Percentiles rank a stretch among this genome's conserved stretches.
phyloP scores from a whole-genome alignment of 176 grass and related monocot genomes.

The Eleusine coracana region DNA sequence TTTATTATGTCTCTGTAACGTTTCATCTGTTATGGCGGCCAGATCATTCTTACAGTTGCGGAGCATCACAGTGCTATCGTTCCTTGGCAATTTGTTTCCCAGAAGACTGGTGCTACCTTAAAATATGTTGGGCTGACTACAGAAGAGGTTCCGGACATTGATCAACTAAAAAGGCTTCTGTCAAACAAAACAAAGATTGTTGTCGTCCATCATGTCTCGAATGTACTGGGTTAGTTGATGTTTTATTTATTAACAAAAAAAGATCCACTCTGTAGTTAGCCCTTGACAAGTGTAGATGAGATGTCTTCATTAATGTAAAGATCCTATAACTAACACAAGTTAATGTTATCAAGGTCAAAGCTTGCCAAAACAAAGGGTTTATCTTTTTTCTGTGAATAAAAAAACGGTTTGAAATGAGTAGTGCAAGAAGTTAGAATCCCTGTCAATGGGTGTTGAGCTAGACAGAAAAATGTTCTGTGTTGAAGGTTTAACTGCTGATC shows the following conservation, averaged over 20 bases:
- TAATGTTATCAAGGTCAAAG: slow-evolving; percentile 11
- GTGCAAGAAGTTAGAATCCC: neutral
- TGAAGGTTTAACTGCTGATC: neutral
- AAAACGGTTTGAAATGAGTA: neutral
- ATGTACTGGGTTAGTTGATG: slow-evolving; percentile 69
- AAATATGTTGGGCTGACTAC: slow-evolving; percentile 92
- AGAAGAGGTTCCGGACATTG: slow-evolving; percentile 81
- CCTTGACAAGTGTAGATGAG: neutral
- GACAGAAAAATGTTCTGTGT: slow-evolving; percentile 17
- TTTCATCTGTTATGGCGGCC: slow-evolving; percentile 25
- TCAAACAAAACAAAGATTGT: slow-evolving; percentile 90
- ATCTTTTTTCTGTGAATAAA: neutral
- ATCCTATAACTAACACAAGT: neutral
- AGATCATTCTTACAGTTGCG: slow-evolving; percentile 83
- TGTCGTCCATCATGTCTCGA: slow-evolving; percentile 83
- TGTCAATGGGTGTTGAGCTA: neutral
- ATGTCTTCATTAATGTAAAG: neutral
- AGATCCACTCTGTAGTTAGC: neutral
- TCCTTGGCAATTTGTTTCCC: slow-evolving; percentile 85
- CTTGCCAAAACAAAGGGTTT: neutral
- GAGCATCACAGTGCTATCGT: slow-evolving; percentile 95
- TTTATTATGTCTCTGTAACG: slow-evolving; percentile 16
- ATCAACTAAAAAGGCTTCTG: slow-evolving; percentile 78
- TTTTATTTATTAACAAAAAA: neutral
- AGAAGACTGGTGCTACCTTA: slow-evolving; percentile 78